Evolutionary conservation across 176 grass and related monocot genomes (phyloP).

Genomic region (Tillandsia fasciculata): DNA sequence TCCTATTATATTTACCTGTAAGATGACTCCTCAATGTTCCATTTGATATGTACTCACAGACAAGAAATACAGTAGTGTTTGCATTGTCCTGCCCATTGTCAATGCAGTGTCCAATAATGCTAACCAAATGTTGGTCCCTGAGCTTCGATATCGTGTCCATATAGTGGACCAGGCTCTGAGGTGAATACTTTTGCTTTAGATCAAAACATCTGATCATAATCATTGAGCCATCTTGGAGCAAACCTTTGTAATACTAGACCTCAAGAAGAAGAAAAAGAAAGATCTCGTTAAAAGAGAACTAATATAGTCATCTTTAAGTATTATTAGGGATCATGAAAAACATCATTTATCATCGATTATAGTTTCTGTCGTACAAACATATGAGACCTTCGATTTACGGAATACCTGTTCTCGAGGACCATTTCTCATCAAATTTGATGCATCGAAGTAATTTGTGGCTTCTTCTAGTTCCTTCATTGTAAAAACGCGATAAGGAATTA

Average conservation of each 20-base stretch:
- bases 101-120: conserved; percentile 69
- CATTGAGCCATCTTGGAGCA: conserved; percentile 40
- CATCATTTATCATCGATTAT: conserved; percentile 9
- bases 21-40: conserved; percentile 68
- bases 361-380: neutral
- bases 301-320: neutral
- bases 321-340: conserved; percentile 1
- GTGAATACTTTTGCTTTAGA: conserved; percentile 34
- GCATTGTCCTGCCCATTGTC: conserved; percentile 48
- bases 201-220: conserved; percentile 56
- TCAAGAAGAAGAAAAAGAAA: conserved; percentile 22
- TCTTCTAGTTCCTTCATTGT: conserved; percentile 81
- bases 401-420: conserved; percentile 62
- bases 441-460: conserved; percentile 52
- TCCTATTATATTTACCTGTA: conserved; percentile 31
- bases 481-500: conserved; percentile 55
- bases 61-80: conserved; percentile 44
- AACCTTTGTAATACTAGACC: conserved; percentile 39
- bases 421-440: conserved; percentile 48
- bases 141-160: conserved; percentile 76
- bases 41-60: conserved; percentile 69
- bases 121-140: conserved; percentile 68
- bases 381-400: neutral
- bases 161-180: conserved; percentile 58
- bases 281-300: conserved; percentile 3